Conservation (phyloP, 495 filamentous ascomycete species). For the Xylaria sp. region DNA sequence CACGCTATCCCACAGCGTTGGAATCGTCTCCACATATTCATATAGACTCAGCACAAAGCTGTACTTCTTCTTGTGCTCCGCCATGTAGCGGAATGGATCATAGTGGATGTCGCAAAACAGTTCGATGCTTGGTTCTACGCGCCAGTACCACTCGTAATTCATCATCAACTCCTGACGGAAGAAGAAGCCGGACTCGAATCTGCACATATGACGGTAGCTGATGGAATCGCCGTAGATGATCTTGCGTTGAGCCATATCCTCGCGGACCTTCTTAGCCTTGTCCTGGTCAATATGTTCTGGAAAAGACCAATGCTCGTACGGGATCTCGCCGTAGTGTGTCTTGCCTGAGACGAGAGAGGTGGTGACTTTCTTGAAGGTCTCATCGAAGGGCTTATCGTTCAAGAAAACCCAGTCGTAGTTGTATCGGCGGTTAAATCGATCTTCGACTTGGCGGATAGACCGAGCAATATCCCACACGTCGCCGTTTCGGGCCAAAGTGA, state of each 20-base stretch:
- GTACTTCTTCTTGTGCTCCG: slow-evolving; percentile 88
- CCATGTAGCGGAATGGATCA: slow-evolving; percentile 87
- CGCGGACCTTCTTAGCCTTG: slow-evolving; percentile 77
- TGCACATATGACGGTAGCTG: slow-evolving; percentile 94
- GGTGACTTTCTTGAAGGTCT: slow-evolving; percentile 90
- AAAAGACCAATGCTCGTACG: slow-evolving; percentile 89
- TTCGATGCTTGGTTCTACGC: slow-evolving; percentile 88
- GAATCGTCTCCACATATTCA: slow-evolving; percentile 95
- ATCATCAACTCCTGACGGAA: slow-evolving; percentile 83
- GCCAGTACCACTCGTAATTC: slow-evolving; percentile 93
- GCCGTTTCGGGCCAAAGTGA: slow-evolving; percentile 89
- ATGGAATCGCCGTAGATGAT: slow-evolving; percentile 95
- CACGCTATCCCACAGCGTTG: slow-evolving; percentile 90
- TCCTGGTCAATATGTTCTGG: slow-evolving; percentile 86
- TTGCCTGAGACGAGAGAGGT: slow-evolving; percentile 86
- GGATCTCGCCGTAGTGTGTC: slow-evolving; percentile 85
- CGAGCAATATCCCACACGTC: slow-evolving; percentile 97
- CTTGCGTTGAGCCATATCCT: slow-evolving; percentile 83
- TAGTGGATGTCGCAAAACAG: slow-evolving; percentile 85
- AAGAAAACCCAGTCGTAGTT: slow-evolving; percentile 99
- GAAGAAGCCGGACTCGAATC: slow-evolving; percentile 93
- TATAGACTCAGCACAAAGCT: slow-evolving; percentile 89
- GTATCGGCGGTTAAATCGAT: slow-evolving; percentile 94
- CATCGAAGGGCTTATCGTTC: slow-evolving; percentile 93
- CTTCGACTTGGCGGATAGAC: slow-evolving; percentile 93